phyloP scores from a whole-genome alignment of 345 rosid species.

The Eutrema yunnanense region DNA sequence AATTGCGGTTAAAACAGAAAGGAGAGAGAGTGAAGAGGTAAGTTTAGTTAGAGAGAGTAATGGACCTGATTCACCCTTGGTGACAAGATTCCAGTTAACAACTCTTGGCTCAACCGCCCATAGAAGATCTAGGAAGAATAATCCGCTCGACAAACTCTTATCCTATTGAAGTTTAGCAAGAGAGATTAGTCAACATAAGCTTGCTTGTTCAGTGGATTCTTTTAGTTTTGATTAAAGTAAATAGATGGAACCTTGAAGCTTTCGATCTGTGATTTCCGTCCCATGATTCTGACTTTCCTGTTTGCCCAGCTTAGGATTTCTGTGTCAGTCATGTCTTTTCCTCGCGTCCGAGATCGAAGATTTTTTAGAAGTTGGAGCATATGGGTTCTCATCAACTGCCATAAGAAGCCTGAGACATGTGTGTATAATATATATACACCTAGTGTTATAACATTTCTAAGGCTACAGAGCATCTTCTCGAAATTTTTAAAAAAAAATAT shows the following conservation, averaged over 20 bases:
- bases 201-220: background rate
- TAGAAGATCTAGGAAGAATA: constrained; percentile 90
- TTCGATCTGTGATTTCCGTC: constrained; percentile 61
- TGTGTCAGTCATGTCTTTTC: constrained; percentile 72
- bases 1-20: background rate
- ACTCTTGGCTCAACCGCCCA: constrained; percentile 96
- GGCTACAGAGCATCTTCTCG: background rate
- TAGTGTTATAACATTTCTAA: background rate
- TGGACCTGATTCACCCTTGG: constrained; percentile 93
- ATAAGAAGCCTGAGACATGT: constrained; percentile 68
- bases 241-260: constrained; percentile 66
- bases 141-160: constrained; percentile 65
- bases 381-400: constrained; percentile 93
- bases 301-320: constrained; percentile 85
- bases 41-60: background rate
- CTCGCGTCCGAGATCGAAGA: constrained; percentile 68
- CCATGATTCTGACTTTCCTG: constrained; percentile 56
- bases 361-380: constrained; percentile 92
- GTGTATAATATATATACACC: background rate
- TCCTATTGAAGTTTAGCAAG: constrained; percentile 46
- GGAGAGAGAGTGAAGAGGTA: background rate
- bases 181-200: background rate
- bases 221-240: background rate
- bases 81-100: constrained; percentile 94
- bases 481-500: background rate